Evolutionary conservation across 2,329 filamentous ascomycete species (phyloP), one percentile per base, ranked within the genome.

Genomic region (Alternaria gaisen): DNA sequence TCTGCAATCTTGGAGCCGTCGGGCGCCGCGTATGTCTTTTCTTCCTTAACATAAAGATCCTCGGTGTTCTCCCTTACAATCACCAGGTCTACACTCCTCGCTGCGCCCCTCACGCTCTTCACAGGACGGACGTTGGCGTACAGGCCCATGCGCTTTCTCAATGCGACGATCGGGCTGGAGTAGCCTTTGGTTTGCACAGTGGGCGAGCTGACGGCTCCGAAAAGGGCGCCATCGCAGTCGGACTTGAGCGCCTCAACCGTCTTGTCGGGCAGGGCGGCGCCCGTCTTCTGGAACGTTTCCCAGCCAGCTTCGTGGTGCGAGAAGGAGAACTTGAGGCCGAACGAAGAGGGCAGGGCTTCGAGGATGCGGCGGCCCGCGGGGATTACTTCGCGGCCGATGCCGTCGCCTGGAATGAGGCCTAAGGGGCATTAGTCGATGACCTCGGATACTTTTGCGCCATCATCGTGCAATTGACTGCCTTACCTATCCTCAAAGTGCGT

Each of bases 31-130:
- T 88, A 90, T 22, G 93, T 97, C 79, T 85, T 90, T 84, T 99
- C 95, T 80, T 98, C 91, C 84, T 98, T 98, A 72, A 99, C 94
- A 81, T 97, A 97, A 41, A 99, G 87, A 79, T 99, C 95, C 83
- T 99, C 95, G 32, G 95, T 99, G 85, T 99, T 99, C 83, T 99
- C 95, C 68, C 95, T 92, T 56, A 98, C 95, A 74, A 98, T 99
- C 75, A 99, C 95, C 80, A 99, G 90, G 82, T 99, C 95, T 75
- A 97, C 93, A 65, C 91, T 90, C 51, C 78, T 77, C 10, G 80
- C 79, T 56, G 87, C 86, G 34, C 88, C 90, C 64, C 84, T 76
- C 65, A 92, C 88, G 46, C 91, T 91, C 85, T 97, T 97, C 79
- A 98, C 95, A 55, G 94, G 94, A 38, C 95, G 91, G 52, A 99